Evolutionary conservation across 2,329 filamentous ascomycete species (phyloP), one percentile per base, ranked within the genome.

Genomic region (Neoascochyta sp.): DNA sequence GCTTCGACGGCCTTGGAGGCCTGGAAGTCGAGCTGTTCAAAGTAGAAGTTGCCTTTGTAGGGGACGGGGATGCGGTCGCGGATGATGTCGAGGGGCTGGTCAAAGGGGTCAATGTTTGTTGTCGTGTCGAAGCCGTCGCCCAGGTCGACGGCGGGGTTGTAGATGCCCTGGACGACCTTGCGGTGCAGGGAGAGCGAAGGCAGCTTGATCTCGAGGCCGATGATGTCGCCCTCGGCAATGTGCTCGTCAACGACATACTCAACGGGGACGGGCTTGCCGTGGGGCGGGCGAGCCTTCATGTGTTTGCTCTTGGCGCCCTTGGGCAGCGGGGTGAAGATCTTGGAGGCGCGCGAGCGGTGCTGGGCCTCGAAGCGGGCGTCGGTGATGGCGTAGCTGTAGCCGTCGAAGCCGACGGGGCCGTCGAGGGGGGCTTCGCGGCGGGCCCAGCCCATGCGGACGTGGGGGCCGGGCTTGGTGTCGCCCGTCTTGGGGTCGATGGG

Each of bases 11-110:
- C 83, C 58, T 94, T 93, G 8, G 83, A 83, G 0, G 86, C 73
- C 48, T 90, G 85, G 60, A 93, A 93, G 57, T 94, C 88, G 43
- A 88, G 84, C 57, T 86, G 83, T 64, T 96, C 90, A 62, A 95
- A 95, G 67, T 93, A 95, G 30, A 89, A 83, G 60, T 93, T 87
- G 22, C 83, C 80, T 63, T 95, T 95, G 70, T 94, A 93, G 7
- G 89, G 81, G 45, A 96, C 94, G 1, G 92, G 89, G 24, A 95
- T 87, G 27, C 92, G 85, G 62, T 98, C 93, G 41, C 93, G 86
- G 37, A 98, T 86, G 41, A 96, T 84, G 60, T 96, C 92, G 10
- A 78, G 67, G 0, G 76, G 75, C n/a, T 75, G 71, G 1, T 74
- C 70, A 17, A 54, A 48, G 2, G 59, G 55, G 9, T 65, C 63